These are phyloP conservation scores for Talaromyces adpressus DNA, from an alignment of 495 filamentous ascomycete genomes.

Conservation along the genomic window DNA sequence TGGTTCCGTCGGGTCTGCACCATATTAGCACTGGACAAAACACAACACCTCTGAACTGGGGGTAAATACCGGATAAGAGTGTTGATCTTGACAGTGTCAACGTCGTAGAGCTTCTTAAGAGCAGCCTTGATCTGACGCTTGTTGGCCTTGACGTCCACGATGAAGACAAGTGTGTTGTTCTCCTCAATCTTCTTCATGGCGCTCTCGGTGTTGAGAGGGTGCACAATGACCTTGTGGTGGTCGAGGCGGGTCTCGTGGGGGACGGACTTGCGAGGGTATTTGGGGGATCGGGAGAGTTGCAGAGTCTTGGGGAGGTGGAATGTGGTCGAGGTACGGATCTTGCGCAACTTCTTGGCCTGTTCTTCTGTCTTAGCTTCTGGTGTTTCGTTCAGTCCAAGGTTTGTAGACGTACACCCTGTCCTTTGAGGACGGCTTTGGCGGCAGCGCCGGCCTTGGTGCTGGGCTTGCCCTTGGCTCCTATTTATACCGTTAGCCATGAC, in stretches of 20 bases:
- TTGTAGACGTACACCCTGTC: conserved; percentile 61
- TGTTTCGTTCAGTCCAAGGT: conserved; percentile 3
- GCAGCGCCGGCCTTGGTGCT: conserved; percentile 77
- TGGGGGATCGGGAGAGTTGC: conserved; percentile 79
- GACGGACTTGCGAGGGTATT: conserved; percentile 95
- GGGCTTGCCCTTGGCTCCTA: conserved; percentile 65
- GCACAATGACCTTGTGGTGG: conserved; percentile 81
- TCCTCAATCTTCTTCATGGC: conserved; percentile 99
- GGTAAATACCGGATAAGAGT: conserved; percentile 78
- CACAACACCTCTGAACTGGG: too few relatives aligned
- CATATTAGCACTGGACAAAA: conserved; percentile 13
- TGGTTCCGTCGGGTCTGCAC: conserved; percentile 81
- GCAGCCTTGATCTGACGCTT: conserved; percentile 99
- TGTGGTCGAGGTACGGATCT: conserved; percentile 85
- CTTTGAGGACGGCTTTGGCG: conserved; percentile 87
- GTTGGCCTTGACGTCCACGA: conserved; percentile 96
- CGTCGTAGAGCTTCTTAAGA: conserved; percentile 99
- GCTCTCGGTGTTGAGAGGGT: conserved; percentile 91
- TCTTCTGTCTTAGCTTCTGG: conserved; percentile 37
- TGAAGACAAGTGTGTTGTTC: conserved; percentile 99
- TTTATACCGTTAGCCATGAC: conserved; percentile 14
- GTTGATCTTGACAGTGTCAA: conserved; percentile 97
- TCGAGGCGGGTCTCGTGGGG: conserved; percentile 85
- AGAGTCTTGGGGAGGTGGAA: conserved; percentile 98
- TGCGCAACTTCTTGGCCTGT: conserved; percentile 80